Conservation (phyloP, 805 yeast species). For the Suhomyces prunicola region DNA sequence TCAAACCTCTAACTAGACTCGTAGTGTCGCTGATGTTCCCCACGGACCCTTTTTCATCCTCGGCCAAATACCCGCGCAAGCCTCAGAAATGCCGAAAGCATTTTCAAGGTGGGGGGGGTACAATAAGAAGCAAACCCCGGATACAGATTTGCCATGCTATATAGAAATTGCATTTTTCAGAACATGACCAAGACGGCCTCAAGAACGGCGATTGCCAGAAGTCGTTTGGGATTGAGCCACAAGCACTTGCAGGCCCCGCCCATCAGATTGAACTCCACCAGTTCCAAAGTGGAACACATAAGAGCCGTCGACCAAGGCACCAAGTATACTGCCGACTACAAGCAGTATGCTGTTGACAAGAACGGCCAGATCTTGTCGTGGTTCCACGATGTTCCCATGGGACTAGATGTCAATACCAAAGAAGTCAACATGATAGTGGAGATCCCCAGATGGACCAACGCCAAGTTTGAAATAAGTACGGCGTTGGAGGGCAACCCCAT, state of each 20-base stretch:
- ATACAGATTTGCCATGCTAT: not conserved
- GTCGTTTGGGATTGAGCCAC: conserved; percentile 9
- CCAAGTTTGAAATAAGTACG: conserved; percentile 73
- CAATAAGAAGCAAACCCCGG: not conserved
- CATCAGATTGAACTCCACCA: conserved; percentile 8
- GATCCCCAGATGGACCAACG: conserved; percentile 70
- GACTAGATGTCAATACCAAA: conserved; percentile 34
- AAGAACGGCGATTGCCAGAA: conserved; percentile 4
- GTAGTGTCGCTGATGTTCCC: not conserved
- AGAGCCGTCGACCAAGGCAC: conserved; percentile 22
- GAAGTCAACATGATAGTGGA: conserved; percentile 48
- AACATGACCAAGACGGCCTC: not conserved
- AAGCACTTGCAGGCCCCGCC: conserved; percentile 8
- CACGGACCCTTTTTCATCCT: not conserved
- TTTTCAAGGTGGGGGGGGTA: not conserved
- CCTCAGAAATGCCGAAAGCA: not conserved
- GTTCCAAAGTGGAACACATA: not conserved
- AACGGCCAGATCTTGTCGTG: conserved; percentile 52
- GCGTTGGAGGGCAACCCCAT: conserved; percentile 67
- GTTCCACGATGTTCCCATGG: conserved; percentile 71
- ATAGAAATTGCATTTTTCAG: not conserved
- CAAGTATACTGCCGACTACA: conserved; percentile 35
- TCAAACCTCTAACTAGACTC: no score
- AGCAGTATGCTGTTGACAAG: conserved; percentile 42
- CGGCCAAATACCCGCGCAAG: not conserved